A percentile compares a stretch with the other conserved stretches of the same genome.
Conservation (phyloP, 345 rosid species). For the Carallia brachiata region DNA sequence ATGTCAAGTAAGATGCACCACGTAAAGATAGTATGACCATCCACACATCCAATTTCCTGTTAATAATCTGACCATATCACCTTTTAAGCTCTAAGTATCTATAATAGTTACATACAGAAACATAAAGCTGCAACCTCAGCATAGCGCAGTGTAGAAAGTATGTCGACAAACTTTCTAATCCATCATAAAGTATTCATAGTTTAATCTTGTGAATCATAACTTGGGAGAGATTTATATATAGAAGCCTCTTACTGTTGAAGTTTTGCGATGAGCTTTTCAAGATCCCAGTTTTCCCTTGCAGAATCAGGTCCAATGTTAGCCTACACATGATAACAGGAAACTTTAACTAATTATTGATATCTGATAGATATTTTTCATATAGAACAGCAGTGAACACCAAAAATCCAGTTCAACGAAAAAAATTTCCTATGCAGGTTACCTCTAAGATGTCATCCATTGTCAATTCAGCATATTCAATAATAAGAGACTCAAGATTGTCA, state of each 20-base stretch:
- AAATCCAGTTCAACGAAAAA: not conserved
- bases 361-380: not conserved
- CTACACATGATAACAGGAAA: slow-evolving; percentile 31
- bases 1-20: slow-evolving; percentile 13
- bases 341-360: slow-evolving; percentile 6
- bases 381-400: slow-evolving; percentile 1
- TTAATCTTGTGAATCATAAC: not conserved
- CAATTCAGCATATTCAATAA: slow-evolving; percentile 92
- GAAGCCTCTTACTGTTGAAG: slow-evolving; percentile 68
- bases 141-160: not conserved
- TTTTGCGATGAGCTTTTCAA: slow-evolving; percentile 87
- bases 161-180: not conserved
- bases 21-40: not conserved
- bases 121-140: not conserved
- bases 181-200: slow-evolving; percentile 6
- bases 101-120: not conserved
- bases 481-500: slow-evolving; percentile 72
- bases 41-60: not conserved
- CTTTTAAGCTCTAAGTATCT: not conserved
- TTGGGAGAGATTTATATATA: slow-evolving; percentile 1
- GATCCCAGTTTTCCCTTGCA: slow-evolving; percentile 80
- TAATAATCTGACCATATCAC: not conserved
- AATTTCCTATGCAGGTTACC: slow-evolving; percentile 41
- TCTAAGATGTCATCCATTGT: slow-evolving; percentile 97
- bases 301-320: slow-evolving; percentile 81